These are phyloP conservation scores for Dothistroma pini DNA, from an alignment of 2,329 filamentous ascomycete genomes.

Conservation along the genomic window DNA sequence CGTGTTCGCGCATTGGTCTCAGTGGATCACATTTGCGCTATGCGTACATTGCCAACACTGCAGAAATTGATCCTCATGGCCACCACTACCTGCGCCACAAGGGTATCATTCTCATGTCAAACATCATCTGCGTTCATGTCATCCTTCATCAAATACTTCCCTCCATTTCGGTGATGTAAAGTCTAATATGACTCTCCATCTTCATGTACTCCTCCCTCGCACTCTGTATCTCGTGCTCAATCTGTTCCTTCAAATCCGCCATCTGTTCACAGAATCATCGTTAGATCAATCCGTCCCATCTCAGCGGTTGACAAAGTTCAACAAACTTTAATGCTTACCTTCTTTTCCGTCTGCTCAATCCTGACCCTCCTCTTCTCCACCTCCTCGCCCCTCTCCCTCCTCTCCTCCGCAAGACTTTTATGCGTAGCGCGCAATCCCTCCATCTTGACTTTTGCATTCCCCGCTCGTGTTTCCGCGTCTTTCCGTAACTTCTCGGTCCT, in stretches of 20 bases:
- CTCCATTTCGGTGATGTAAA: slow-evolving; percentile 99
- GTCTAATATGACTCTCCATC: slow-evolving; percentile 93
- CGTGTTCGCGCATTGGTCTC: no score
- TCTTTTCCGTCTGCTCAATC: slow-evolving; percentile 98
- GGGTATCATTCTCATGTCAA: no score
- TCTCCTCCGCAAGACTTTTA: slow-evolving; percentile 75
- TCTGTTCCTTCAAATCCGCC: slow-evolving; percentile 95
- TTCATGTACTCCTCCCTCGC: slow-evolving; percentile 95
- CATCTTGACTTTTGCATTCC: slow-evolving; percentile 81
- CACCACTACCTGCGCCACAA: no score
- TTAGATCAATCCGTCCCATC: slow-evolving; percentile 20
- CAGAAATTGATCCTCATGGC: no score
- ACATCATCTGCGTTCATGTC: no score
- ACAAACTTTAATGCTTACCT: slow-evolving; percentile 56
- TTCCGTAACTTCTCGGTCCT: slow-evolving; percentile 79
- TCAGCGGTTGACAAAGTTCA: not conserved
- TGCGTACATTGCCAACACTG: no score
- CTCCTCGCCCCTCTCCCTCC: slow-evolving; percentile 80
- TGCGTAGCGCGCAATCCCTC: slow-evolving; percentile 80
- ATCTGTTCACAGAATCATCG: slow-evolving; percentile 57
- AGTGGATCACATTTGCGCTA: no score
- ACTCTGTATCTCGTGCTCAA: slow-evolving; percentile 86
- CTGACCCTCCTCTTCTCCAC: slow-evolving; percentile 89
- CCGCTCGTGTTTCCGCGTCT: slow-evolving; percentile 75
- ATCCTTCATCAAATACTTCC: slow-evolving; percentile 59